Evolutionary conservation across 495 filamentous ascomycete species (phyloP), one percentile per base, ranked within the genome.

Genomic region (Tuber calosporum): DNA sequence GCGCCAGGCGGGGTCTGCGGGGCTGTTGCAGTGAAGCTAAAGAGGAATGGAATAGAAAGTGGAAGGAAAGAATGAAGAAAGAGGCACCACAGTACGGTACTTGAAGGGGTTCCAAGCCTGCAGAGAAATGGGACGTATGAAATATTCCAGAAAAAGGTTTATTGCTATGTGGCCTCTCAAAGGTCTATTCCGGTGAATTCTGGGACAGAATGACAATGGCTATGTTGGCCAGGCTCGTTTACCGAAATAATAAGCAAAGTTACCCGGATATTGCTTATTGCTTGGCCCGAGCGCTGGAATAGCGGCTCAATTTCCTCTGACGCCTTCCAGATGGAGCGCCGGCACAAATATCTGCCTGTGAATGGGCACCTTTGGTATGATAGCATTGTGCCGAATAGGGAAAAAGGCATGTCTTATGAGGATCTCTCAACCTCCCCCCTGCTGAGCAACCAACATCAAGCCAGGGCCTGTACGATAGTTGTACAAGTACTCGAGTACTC

Each of bases 11-110:
- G 70, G 36, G 69, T 68, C 40, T 70, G 45, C 74, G 53, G 43
- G 53, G 37, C 73, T 58, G n/a, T 43, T 45, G 48, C 48, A 15
- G 9, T 58, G 48, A 34, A 62, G n/a, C 53, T 34, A 39, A 40
- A 43, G n/a, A 26, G 67, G 69, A 19, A 48, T 30, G 9, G 15
- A 70, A 53, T 34, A 40, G 11, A 67, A 53, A 75, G 22, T n/a
- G 7, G 20, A 74, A 68, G 17, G 34, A 69, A 69, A 69, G 66
- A 70, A 43, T 40, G 67, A 69, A 34, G 34, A 40, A 68, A 62
- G 70, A 69, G 74, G 45, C 73, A 70, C 70, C 58, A 71, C 70
- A 26, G 69, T 22, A 71, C 70, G 20, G 69, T 22, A 15, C n/a
- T 58, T 30, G 53, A 30, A n/a, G 48, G 48, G n/a, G 9, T n/a